Conservation (phyloP, 2,329 filamentous ascomycete genomes). For the Trichoderma afroharzianum region DNA sequence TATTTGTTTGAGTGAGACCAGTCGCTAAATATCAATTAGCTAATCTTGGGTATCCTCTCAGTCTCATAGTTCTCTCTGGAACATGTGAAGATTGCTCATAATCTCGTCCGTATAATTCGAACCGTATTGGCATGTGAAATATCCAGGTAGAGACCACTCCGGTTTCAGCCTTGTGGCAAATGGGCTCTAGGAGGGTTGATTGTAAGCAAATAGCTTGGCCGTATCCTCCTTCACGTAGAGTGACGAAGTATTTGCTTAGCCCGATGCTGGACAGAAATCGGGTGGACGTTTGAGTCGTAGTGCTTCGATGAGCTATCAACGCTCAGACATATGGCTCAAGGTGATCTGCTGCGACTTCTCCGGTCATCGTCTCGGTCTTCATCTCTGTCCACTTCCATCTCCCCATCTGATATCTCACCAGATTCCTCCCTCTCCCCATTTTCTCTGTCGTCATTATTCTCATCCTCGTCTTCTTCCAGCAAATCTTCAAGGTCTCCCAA, state of each 20-base stretch:
- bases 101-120: not conserved
- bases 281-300: not conserved
- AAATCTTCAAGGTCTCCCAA: slow-evolving; percentile 75
- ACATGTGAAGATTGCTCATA: not conserved
- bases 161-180: not conserved
- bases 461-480: slow-evolving; percentile 54
- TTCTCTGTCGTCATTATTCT: slow-evolving; percentile 19
- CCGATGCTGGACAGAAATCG: not conserved
- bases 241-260: not conserved
- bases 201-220: not conserved
- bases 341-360: slow-evolving; percentile 28
- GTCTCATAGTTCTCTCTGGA: not conserved
- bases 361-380: slow-evolving; percentile 27
- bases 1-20: not conserved
- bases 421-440: slow-evolving; percentile 38
- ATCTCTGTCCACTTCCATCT: slow-evolving; percentile 40
- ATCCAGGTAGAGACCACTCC: not conserved
- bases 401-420: slow-evolving; percentile 35
- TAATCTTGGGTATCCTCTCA: not conserved
- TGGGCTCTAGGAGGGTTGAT: not conserved
- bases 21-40: not conserved
- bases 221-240: not conserved
- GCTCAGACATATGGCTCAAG: slow-evolving; percentile 24
- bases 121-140: not conserved
- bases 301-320: not conserved